Evolutionary conservation across 176 grass and related monocot genomes (phyloP), one percentile per base, ranked within the genome.

Genomic region (Tillandsia leiboldiana): DNA sequence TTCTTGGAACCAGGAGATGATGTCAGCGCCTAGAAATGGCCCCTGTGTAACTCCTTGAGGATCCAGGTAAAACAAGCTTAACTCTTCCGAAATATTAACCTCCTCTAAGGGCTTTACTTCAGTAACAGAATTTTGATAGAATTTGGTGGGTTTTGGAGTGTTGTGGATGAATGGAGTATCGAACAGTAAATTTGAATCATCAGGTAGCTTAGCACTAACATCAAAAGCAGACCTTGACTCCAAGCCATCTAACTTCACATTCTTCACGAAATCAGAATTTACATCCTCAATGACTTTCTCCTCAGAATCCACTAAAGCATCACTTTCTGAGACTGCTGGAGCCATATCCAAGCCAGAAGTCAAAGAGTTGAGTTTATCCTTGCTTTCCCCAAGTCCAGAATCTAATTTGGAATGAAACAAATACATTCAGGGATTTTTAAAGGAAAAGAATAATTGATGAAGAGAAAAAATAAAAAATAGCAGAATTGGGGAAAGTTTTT

Each of bases 31-130:
- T 33, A 90, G 73, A 80, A 99, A 99, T 73, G 95, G 90, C 48
- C 95, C 95, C 67, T 99, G 95, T 63, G 93, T 80, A 7, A 79
- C 84, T 67, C 95, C 95, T 82, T 99, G 95, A 11, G 95, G 95
- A 77, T 99, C 95, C 72, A 76, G 78, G 77, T 99, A 99, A 76
- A 76, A 99, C 52, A 99, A 84, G 51, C 89, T 99, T 72, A 99
- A 70, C 20, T 99, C 90, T 66, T 99, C 90, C 53, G 81, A 87
- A 72, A 51, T 63, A 70, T 64, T 73, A 73, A 52, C 64, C 52
- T 76, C 77, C 51, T 50, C 70, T 53, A 80, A 26, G 63, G 48
- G 49, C 70, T 92, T 87, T 50, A 64, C 58, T 22, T 78, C 79
- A 27, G 42, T 18, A 48, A 79, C 58, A 61, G 5, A 76, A 24